phyloP scores from a whole-genome alignment of 352 stramenopile species.

The Phytophthora chlamydospora region DNA sequence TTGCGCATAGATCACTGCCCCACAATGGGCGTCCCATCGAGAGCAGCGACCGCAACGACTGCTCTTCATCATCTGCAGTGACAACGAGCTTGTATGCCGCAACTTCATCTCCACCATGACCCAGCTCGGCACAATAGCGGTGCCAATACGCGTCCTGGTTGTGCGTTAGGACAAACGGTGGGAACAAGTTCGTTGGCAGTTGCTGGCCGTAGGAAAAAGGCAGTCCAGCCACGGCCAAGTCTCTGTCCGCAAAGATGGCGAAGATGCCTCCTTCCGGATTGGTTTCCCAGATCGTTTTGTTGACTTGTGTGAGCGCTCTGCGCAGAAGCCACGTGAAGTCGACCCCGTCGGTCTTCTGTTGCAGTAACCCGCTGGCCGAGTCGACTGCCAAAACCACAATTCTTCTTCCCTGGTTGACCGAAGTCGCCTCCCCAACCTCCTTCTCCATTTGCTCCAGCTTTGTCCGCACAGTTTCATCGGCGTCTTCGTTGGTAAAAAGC shows the following conservation, averaged over 20 bases:
- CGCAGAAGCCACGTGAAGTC: neutral
- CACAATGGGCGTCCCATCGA: neutral
- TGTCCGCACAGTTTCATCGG: no score
- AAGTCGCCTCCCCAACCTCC: no score
- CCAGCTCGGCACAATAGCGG: neutral
- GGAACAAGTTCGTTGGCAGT: neutral
- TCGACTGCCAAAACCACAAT: neutral
- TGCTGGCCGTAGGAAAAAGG: no score
- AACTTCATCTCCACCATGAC: neutral
- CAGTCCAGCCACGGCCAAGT: no score
- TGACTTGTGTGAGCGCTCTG: neutral
- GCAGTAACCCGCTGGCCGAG: neutral
- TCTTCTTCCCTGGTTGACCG: neutral
- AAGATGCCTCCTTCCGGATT: neutral
- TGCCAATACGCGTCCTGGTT: neutral
- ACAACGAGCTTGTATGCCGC: constrained; percentile 1
- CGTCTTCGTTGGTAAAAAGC: neutral
- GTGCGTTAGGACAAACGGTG: neutral
- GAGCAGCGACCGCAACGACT: neutral
- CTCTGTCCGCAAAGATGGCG: neutral
- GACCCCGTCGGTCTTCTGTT: neutral
- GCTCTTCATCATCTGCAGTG: neutral
- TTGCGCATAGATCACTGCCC: neutral
- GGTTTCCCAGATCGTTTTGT: neutral
- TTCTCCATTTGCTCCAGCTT: no score